Conservation (phyloP, 2,329 filamentous ascomycete genomes). For the Cladosporium halotolerans region DNA sequence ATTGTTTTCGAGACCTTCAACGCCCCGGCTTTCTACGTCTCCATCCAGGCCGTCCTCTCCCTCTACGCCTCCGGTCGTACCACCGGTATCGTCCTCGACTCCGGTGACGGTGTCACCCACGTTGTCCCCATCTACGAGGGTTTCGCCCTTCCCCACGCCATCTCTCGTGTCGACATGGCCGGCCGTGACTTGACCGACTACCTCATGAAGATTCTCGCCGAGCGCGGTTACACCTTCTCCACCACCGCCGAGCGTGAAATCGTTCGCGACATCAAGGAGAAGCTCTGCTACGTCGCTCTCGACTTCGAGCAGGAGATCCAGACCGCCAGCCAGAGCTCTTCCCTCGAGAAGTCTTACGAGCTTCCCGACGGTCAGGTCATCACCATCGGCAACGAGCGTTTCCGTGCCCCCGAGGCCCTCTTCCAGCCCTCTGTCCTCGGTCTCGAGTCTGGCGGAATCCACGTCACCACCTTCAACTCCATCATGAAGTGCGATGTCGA, state of each 20-base stretch:
- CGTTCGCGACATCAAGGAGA: constrained; percentile 99
- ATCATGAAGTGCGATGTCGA: constrained; percentile 99
- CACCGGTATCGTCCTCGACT: constrained; percentile 99
- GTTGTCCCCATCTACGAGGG: constrained; percentile 99
- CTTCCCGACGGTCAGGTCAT: constrained; percentile 99
- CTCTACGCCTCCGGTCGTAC: constrained; percentile 99
- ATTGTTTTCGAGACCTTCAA: constrained; percentile 99
- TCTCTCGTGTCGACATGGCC: constrained; percentile 99
- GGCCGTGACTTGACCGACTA: constrained; percentile 99
- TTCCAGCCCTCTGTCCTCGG: constrained; percentile 98
- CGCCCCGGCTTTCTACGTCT: constrained; percentile 99
- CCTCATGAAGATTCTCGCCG: constrained; percentile 99
- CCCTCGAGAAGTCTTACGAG: constrained; percentile 99
- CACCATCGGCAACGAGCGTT: constrained; percentile 99
- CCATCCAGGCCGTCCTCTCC: constrained; percentile 98
- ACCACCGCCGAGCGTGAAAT: constrained; percentile 99
- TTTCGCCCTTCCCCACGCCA: constrained; percentile 99
- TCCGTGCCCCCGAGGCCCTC: constrained; percentile 98
- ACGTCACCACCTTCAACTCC: constrained; percentile 99
- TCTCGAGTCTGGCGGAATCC: constrained; percentile 97
- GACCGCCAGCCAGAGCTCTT: constrained; percentile 97
- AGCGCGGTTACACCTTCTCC: constrained; percentile 99
- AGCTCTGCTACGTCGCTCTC: constrained; percentile 99
- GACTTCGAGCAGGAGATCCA: constrained; percentile 99
- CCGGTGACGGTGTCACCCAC: constrained; percentile 99